A percentile compares a stretch with the other conserved stretches of the same genome.
phyloP scores from a whole-genome alignment of 139 green algal species.

The Chlamydomonas sphaeroides region DNA sequence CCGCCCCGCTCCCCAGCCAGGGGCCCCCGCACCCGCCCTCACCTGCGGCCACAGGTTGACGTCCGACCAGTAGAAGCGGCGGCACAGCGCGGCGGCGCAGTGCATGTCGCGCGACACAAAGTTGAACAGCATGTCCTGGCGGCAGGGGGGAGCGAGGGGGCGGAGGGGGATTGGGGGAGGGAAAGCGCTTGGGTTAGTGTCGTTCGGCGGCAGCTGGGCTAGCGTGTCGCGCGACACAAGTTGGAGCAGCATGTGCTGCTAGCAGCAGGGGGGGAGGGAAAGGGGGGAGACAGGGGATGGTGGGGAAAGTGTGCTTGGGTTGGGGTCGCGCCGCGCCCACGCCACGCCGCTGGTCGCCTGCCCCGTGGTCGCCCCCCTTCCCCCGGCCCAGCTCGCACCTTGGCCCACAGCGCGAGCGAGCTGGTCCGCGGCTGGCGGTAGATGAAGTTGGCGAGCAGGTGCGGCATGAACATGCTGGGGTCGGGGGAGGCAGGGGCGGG shows the following conservation, averaged over 20 bases:
- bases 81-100: constrained; percentile 37
- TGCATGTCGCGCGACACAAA: constrained; percentile 56
- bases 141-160: no score
- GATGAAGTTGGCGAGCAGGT: constrained; percentile 66
- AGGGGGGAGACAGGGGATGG: neutral
- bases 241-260: no score
- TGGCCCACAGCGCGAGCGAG: neutral
- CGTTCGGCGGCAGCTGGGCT: no score
- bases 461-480: constrained; percentile 66
- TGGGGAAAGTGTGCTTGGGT: neutral
- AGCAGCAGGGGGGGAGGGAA: no score
- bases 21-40: neutral
- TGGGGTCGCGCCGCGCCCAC: no score
- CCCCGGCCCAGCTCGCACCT: no score
- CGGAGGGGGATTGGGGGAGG: neutral
- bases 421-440: constrained; percentile 46
- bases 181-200: no score
- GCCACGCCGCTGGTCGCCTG: no score
- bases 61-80: constrained; percentile 47
- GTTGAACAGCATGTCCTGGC: constrained; percentile 25
- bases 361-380: no score
- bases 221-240: no score
- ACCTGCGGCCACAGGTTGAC: constrained; percentile 56
- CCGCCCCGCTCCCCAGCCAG: no score
- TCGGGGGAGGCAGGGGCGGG: neutral